Base-by-base conservation (phyloP, 176 grass and related monocot genomes). In the Musa troglodytarum region DNA sequence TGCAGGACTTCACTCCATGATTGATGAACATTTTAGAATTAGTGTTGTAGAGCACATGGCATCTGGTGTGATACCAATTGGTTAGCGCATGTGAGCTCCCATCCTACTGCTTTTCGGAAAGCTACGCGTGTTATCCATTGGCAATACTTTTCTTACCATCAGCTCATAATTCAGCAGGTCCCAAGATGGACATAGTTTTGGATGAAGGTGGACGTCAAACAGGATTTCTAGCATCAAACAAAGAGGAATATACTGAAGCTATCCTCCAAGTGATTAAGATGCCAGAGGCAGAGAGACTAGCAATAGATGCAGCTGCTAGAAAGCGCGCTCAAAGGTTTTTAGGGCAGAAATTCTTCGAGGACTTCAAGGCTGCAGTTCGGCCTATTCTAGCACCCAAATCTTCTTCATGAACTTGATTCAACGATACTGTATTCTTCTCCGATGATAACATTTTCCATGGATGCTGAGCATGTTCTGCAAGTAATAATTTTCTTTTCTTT, bases 1-100 rank as follows among this genome's bases (percentile, higher is more conserved):
- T 78, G 76, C 69, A 16, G 95, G 95, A 76, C 86, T 99, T 21
- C 95, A 99, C 86, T 91, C 90, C 13, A 94, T 99, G 95, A 83
- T 90, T 22, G 91, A 99, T 82, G 95, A 99, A 63, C 90, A 99
- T 86, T 92, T 99, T 77, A 88, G 90, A 71, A 94, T 99, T 76
- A 89, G 88, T 77, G 90, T 99, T 20, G 95, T 99, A 24, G 95
- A 94, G 78, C 94, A 94, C 76, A 99, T 94, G 95, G 90, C 90
- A 74, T 90, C 95, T 62, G 95, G 86, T 58, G 90, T 22, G 75
- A 89, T 99, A 82, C 95, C 95, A 52, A 94, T 22, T 22, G 22
- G 22, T 22, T 0, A 22, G 22, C 22, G 22, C 22, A 22, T 22
- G 22, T 22, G 22, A 22, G 22, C 22, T 22, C 22, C 22, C 22